Conservation (phyloP, 192 early-diverging fungal species). For the Podila clonocystis region DNA sequence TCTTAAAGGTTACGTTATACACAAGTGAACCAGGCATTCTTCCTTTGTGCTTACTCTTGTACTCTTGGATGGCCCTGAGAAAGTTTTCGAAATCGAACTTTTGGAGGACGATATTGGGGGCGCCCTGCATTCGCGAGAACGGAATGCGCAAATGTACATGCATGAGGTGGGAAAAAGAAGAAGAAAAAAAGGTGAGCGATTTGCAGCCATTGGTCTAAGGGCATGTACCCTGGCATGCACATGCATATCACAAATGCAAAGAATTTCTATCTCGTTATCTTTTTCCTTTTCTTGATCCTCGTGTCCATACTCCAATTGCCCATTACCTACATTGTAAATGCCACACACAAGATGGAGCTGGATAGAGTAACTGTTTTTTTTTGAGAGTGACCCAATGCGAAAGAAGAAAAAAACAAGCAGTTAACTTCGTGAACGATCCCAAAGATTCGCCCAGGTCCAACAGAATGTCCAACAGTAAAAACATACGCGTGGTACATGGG, state of each 20-base stretch:
- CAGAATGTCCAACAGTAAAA: no score
- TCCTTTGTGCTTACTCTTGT: constrained; percentile 51
- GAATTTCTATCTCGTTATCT: no score
- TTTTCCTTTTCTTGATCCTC: neutral
- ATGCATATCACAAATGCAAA: neutral
- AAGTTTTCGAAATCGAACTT: constrained; percentile 70
- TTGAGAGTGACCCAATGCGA: no score
- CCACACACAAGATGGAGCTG: constrained; percentile 30
- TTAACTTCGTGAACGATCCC: neutral
- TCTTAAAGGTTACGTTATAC: neutral
- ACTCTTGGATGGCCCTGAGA: constrained; percentile 60
- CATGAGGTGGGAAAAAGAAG: no score
- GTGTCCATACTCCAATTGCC: no score
- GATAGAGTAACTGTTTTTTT: constrained; percentile 27
- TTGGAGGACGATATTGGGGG: constrained; percentile 64
- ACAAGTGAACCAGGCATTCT: neutral
- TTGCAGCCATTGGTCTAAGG: no score
- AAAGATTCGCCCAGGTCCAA: no score
- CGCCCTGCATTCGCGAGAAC: constrained; percentile 33
- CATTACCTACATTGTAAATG: constrained; percentile 34
- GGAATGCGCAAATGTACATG: no score
- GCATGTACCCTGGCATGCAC: no score
- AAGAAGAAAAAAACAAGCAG: neutral
- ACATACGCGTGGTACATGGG: constrained; percentile 80
- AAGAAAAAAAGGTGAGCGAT: no score